phyloP scores from a whole-genome alignment of 495 filamentous ascomycete genomes.

The Aspergillus steynii region DNA sequence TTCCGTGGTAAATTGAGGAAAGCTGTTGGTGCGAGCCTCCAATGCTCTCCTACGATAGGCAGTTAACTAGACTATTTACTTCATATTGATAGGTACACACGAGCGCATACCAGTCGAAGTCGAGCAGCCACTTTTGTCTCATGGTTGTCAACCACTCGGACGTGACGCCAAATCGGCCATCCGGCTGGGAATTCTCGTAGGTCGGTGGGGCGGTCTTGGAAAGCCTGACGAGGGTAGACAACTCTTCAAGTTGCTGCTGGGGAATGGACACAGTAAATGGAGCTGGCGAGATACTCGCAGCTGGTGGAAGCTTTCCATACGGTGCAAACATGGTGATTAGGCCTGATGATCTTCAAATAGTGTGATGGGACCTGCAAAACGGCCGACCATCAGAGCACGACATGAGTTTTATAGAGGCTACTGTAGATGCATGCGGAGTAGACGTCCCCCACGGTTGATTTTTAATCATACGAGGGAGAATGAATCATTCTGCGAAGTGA shows the following conservation, averaged over 20 bases:
- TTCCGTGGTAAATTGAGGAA: slow-evolving; percentile 59
- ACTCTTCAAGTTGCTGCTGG: slow-evolving; percentile 45
- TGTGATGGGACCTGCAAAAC: neutral
- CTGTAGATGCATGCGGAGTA: neutral
- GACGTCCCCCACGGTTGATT: neutral
- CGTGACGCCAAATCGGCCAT: slow-evolving; percentile 54
- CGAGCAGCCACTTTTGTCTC: slow-evolving; percentile 51
- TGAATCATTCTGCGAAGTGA: neutral
- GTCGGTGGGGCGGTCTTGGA: slow-evolving; percentile 53
- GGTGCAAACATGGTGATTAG: slow-evolving; percentile 26
- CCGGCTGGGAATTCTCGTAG: slow-evolving; percentile 48
- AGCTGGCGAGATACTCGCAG: slow-evolving; percentile 17
- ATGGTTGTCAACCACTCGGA: slow-evolving; percentile 56
- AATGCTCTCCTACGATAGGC: slow-evolving; percentile 40
- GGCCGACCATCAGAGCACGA: neutral
- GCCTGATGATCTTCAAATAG: neutral
- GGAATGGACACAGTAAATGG: slow-evolving; percentile 48
- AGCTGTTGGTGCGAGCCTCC: slow-evolving; percentile 60
- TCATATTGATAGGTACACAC: neutral
- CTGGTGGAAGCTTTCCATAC: slow-evolving; percentile 28
- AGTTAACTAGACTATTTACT: neutral
- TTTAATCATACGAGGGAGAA: neutral
- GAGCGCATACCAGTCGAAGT: slow-evolving; percentile 43
- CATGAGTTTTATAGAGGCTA: neutral
- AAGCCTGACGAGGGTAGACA: slow-evolving; percentile 49